Conservation (phyloP, 75 land plant genomes). For the Pinus tabuliformis region DNA sequence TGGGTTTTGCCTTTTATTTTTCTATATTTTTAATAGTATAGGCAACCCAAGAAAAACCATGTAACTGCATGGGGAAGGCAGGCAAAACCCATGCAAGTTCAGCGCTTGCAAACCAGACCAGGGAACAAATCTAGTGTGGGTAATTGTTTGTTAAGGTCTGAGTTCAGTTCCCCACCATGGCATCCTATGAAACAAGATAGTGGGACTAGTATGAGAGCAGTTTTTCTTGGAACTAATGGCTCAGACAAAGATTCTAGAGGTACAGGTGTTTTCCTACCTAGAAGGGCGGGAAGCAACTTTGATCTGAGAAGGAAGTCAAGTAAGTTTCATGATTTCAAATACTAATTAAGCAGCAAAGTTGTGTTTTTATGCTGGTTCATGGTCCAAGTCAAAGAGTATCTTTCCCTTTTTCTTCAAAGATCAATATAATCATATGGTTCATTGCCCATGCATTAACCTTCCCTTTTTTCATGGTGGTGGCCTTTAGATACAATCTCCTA, state of each 20-base stretch:
- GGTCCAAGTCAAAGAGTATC: neutral
- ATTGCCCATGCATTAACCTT: too few relatives aligned
- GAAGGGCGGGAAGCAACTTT: conserved; percentile 24
- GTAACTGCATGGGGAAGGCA: conserved; percentile 19
- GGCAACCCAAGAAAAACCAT: conserved; percentile 19
- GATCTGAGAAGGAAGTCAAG: conserved; percentile 57
- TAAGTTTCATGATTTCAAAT: neutral
- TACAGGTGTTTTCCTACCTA: conserved; percentile 81
- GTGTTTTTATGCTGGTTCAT: neutral
- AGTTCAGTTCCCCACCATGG: conserved; percentile 32
- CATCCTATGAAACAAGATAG: conserved; percentile 14
- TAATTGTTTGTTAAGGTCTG: neutral
- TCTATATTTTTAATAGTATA: conserved; percentile 21
- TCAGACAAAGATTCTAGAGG: conserved; percentile 55
- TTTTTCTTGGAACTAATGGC: conserved; percentile 38
- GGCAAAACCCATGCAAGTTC: neutral
- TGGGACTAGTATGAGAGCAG: conserved; percentile 34
- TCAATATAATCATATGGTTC: too few relatives aligned
- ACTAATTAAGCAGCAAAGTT: neutral
- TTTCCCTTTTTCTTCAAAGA: neutral
- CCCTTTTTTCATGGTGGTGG: too few relatives aligned
- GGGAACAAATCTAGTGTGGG: conserved; percentile 15
- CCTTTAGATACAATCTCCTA: too few relatives aligned
- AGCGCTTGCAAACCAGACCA: conserved; percentile 10
- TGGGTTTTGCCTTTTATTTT: neutral